Conservation (phyloP, 2,329 filamentous ascomycete species). For the Bipolaris zeicola region DNA sequence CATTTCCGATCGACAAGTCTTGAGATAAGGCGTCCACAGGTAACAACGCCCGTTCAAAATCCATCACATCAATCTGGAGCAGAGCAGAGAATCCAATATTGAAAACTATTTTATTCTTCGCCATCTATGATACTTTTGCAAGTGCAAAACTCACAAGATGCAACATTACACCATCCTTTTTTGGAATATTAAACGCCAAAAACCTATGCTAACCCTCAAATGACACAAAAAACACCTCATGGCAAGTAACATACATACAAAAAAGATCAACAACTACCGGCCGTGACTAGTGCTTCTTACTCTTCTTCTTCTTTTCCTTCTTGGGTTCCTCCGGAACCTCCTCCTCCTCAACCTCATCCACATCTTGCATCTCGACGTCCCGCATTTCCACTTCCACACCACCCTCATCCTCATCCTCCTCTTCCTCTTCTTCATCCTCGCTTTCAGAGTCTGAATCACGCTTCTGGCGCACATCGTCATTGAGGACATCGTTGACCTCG, state of each 20-base stretch:
- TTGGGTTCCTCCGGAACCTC: conserved; percentile 5
- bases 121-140: background rate
- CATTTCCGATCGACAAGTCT: too few species aligned
- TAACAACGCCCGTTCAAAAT: too few species aligned
- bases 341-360: conserved; percentile 5
- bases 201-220: conserved; percentile 3
- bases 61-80: too few species aligned
- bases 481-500: conserved; percentile 16
- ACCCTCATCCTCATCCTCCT: conserved; percentile 8
- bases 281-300: conserved; percentile 12
- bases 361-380: conserved; percentile 18
- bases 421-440: conserved; percentile 19
- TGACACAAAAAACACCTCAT: conserved; percentile 2
- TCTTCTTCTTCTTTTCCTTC: conserved; percentile 15
- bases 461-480: conserved; percentile 14
- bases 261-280: background rate
- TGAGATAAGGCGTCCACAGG: too few species aligned
- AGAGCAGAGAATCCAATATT: too few species aligned
- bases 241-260: conserved; percentile 1
- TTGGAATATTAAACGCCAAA: conserved; percentile 4
- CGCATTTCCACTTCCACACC: conserved; percentile 20
- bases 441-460: conserved; percentile 17
- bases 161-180: conserved; percentile 6
- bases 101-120: too few species aligned
- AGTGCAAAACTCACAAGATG: background rate